phyloP scores from a whole-genome alignment of 495 filamentous ascomycete genomes.

The Cercophora newfieldiana region DNA sequence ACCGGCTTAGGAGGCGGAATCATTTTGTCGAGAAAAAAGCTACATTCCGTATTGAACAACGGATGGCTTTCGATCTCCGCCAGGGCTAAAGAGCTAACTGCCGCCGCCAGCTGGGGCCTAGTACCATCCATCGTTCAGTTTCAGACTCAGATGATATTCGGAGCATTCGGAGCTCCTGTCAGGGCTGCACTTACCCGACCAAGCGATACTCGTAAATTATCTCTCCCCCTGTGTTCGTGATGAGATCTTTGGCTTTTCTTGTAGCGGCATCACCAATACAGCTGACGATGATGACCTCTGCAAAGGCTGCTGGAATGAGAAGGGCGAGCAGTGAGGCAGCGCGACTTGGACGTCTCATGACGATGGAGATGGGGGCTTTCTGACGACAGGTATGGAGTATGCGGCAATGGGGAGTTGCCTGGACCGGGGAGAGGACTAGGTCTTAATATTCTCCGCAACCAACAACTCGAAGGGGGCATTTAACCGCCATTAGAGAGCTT shows the following conservation, averaged over 20 bases:
- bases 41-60: not conserved
- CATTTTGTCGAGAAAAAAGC: not conserved
- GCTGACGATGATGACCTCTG: not conserved
- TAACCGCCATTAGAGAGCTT: too few relatives aligned
- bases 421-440: too few relatives aligned
- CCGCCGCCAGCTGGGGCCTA: too few relatives aligned
- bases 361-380: too few relatives aligned
- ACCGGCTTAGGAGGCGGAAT: not conserved
- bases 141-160: too few relatives aligned
- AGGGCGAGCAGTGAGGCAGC: not conserved
- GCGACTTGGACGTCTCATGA: not conserved
- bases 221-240: not conserved
- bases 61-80: not conserved
- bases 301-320: not conserved
- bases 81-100: not conserved
- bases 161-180: too few relatives aligned
- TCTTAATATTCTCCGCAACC: too few relatives aligned
- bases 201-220: not conserved
- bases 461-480: too few relatives aligned
- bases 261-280: not conserved
- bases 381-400: too few relatives aligned
- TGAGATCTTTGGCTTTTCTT: not conserved
- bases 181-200: not conserved
- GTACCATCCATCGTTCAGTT: too few relatives aligned
- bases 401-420: too few relatives aligned